Evolutionary conservation across 164 flowering plant species (phyloP), one percentile per base, ranked within the genome.

Genomic region (Piper betle): DNA sequence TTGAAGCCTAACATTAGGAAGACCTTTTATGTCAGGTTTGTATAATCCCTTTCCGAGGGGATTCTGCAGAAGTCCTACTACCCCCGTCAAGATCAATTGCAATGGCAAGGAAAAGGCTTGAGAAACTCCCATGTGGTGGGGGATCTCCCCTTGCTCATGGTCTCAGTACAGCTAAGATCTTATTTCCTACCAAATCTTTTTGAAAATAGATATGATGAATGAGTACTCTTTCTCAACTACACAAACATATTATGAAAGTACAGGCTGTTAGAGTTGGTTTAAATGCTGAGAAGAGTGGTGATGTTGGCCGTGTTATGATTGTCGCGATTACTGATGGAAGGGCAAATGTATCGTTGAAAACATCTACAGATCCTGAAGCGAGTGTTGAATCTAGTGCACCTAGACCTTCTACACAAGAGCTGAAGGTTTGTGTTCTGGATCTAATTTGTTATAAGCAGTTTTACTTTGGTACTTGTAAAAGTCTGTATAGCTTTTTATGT

Each of bases 121-220:
- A 92, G 73, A 82, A 88, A 72, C 96, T 89, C 43, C 98, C 98
- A 61, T 92, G 98, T 76, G 96, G 98, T 64, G 98, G 98, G 53
- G 98, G 98, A 67, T 92, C 98, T 62, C 98, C 96, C 62, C 74
- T 89, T 20, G 98, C 98, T 72, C 96, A 92, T 74, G 98, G 98
- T 57, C 91, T 92, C 48, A 87, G 91, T 48, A 92, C 80, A 73
- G 98, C 20, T n/a, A 53, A 5, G 25, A 53, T 53, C 33, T 4
- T 5, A 16, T 20, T 53, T 18, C 15, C 16, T 7, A 16, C 6
- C 16, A n/a, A 4, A 3, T 53, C 10, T 53, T 25, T 37, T 18
- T 46, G 15, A 42, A 57, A 33, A n/a, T 54, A 13, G 8, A n/a
- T 12, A 2, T 50, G 17, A 53, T n/a, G 6, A n/a, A n/a, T 20